Base-by-base conservation (phyloP, 2,329 filamentous ascomycete species). In the Pseudogymnoascus sp. region DNA sequence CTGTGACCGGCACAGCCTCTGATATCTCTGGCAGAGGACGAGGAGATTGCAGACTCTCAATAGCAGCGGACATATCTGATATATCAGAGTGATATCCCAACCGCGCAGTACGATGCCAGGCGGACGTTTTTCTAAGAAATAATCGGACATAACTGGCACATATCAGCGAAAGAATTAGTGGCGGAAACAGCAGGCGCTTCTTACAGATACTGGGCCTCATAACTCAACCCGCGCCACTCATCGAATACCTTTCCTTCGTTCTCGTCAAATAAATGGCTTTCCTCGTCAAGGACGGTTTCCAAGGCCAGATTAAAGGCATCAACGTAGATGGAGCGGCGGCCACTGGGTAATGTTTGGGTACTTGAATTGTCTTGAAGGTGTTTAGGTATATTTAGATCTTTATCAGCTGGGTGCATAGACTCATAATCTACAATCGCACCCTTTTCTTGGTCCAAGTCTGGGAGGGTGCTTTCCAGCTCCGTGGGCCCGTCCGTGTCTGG, bases 301-400 rank as follows among this genome's bases (percentile, higher is more conserved):
- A 99, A 78, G 2, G 93, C 91, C 12, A 97, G 79, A 70, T 96
- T 96, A 79, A 99, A 99, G 0, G 94, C 94, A 76, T 99, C 94
- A 15, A 97, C 91, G 70, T 99, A 99, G 62, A 99, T 91, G 1
- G 92, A 97, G 70, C 87, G 95, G 72, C 85, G 87, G 0, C 91
- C 91, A 69, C 81, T 85, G 4, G 86, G 75, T 91, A 91, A 96
- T 64, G 77, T 82, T 59, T 78, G 79, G 60, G 84, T 76, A 63
- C 80, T 80, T 12, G 88, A 71, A 6, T 83, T 78, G 38, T 79
- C 76, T 65, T 81, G 79, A 4, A 79, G 70, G 66, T 69, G 61
- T 64, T 74, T 70, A 35, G 70, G 69, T 7, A 78, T 71, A 8
- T 76, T 71, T 3, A 74, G 74, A 61, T 79, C 70, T 7, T 72